A percentile compares a stretch with the other conserved stretches of the same genome.
These are phyloP conservation scores for Ambrosiella beaveri DNA, from an alignment of 2,329 filamentous ascomycete species.

Conservation along the genomic window DNA sequence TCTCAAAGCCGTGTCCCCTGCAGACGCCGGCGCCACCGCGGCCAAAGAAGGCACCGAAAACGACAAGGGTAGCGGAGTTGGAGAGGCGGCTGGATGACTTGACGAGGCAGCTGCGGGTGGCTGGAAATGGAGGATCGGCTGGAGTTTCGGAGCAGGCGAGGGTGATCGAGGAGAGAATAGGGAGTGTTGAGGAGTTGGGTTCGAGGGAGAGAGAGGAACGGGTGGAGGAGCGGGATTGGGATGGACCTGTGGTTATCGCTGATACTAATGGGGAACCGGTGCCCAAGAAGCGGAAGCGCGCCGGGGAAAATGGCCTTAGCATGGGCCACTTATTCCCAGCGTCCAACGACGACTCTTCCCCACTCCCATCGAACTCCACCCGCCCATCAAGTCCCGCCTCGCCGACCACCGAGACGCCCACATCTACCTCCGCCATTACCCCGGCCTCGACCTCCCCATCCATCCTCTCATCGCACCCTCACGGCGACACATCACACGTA, in stretches of 20 bases:
- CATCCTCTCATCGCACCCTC: background rate
- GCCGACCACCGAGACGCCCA: background rate
- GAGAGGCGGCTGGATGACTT: conserved; percentile 33
- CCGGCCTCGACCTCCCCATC: background rate
- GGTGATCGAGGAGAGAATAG: too few species aligned
- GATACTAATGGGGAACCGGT: background rate
- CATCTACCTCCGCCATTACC: background rate
- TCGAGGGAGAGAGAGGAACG: background rate
- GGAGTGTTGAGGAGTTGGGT: background rate
- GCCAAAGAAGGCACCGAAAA: conserved; percentile 28
- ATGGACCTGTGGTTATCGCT: too few species aligned
- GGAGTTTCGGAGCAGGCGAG: background rate
- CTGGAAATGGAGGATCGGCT: too few species aligned
- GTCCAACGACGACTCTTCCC: background rate
- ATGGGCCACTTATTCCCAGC: background rate
- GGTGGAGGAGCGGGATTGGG: too few species aligned
- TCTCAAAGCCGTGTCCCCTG: conserved; percentile 29
- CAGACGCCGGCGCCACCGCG: conserved; percentile 32
- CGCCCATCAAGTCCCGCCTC: background rate
- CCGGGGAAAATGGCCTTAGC: background rate
- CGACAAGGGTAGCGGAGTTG: conserved; percentile 32
- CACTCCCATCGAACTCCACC: background rate
- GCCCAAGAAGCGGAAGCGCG: background rate
- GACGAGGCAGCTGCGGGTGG: conserved; percentile 24
- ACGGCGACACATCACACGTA: conserved; percentile 1